Conservation (phyloP, 2,329 filamentous ascomycete species). For the Orbilia javanica region DNA sequence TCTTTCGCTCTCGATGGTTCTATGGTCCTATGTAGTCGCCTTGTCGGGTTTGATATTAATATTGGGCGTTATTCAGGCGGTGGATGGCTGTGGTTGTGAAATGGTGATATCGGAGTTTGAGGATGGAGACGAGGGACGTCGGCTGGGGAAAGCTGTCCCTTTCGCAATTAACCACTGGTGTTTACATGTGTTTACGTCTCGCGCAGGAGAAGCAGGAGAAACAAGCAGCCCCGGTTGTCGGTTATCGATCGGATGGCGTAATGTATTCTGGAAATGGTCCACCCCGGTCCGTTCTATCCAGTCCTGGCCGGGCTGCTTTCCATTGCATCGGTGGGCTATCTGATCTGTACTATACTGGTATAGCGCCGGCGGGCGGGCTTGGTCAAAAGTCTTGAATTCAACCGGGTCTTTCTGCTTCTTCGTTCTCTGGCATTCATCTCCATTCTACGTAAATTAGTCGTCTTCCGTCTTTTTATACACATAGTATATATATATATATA, state of each 20-base stretch:
- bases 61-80: not conserved
- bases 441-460: not conserved
- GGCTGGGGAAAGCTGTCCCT: not conserved
- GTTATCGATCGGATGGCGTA: constrained; percentile 29
- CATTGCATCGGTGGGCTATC: not conserved
- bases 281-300: constrained; percentile 52
- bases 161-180: no score
- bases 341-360: no score
- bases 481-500: no score
- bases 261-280: not conserved
- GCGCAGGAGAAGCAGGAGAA: not conserved
- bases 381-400: not conserved
- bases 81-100: not conserved
- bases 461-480: not conserved
- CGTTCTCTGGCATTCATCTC: not conserved
- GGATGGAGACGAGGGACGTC: not conserved
- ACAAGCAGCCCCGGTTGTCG: constrained; percentile 8
- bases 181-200: not conserved
- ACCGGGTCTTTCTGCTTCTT: not conserved
- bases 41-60: not conserved
- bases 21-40: no score
- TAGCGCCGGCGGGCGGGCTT: no score
- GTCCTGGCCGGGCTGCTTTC: constrained; percentile 65
- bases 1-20: not conserved
- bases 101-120: not conserved